These are phyloP conservation scores for Populus pruinosa DNA, from an alignment of 345 rosid genomes.

Conservation along the genomic window DNA sequence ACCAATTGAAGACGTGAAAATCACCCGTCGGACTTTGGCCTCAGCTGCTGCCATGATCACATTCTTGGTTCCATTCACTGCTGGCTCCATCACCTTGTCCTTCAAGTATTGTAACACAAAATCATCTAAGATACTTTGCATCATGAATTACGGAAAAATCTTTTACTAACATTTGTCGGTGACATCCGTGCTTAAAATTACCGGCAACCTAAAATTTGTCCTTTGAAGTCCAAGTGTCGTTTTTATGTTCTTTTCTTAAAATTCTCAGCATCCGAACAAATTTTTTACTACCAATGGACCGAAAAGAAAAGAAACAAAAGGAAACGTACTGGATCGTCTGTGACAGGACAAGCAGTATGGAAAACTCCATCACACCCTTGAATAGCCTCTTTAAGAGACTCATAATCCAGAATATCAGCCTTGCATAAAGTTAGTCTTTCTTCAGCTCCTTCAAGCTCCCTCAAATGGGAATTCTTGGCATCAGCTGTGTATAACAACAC, in stretches of 20 bases:
- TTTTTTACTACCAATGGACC: background rate
- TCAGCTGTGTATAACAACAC: constrained; percentile 39
- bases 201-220: no score
- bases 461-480: constrained; percentile 78
- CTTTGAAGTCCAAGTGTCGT: no score
- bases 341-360: constrained; percentile 94
- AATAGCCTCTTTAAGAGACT: constrained; percentile 60
- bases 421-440: constrained; percentile 72
- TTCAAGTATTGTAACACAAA: constrained; percentile 2
- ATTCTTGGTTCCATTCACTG: constrained; percentile 78
- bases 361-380: constrained; percentile 89
- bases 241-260: background rate
- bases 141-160: no score
- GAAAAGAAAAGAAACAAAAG: background rate
- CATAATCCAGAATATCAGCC: constrained; percentile 80
- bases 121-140: background rate
- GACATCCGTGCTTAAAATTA: no score
- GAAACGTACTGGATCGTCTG: constrained; percentile 83
- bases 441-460: constrained; percentile 84
- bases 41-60: no score
- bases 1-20: constrained; percentile 88
- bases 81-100: constrained; percentile 99
- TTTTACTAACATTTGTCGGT: no score
- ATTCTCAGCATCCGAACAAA: constrained; percentile 28
- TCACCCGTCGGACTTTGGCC: no score